Evolutionary conservation across 768 basidiomycete species (phyloP).

Genomic region (Mycena indigotica): DNA sequence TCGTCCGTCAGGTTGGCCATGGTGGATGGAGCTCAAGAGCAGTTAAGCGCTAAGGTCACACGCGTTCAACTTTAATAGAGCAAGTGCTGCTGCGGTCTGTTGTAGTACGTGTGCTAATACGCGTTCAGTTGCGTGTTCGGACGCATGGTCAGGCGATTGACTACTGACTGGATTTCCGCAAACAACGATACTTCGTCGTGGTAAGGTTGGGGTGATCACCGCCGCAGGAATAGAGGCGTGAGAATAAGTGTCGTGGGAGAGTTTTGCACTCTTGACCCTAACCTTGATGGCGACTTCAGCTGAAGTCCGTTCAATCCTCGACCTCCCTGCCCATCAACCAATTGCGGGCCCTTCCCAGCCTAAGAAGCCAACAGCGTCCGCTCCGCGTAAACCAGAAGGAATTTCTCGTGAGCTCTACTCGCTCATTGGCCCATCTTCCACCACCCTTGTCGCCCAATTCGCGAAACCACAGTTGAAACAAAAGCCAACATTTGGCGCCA

Average conservation of each 20-base stretch:
- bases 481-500: conserved; percentile 73
- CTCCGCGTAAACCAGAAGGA: conserved; percentile 77
- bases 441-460: conserved; percentile 77
- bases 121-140: too few species aligned
- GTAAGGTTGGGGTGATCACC: too few species aligned
- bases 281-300: conserved; percentile 67
- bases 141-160: too few species aligned
- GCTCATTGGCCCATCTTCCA: conserved; percentile 92
- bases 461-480: conserved; percentile 85
- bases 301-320: conserved; percentile 84
- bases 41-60: neutral
- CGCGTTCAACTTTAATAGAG: neutral
- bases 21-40: neutral
- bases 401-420: conserved; percentile 92
- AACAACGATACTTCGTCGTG: too few species aligned
- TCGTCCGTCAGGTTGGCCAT: conserved; percentile 25
- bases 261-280: neutral
- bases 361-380: conserved; percentile 44
- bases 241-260: too few species aligned
- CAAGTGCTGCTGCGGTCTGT: neutral
- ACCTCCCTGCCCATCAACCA: conserved; percentile 51
- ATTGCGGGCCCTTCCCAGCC: conserved; percentile 48
- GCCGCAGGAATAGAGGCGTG: too few species aligned
- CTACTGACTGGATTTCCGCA: too few species aligned
- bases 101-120: neutral